Conservation (phyloP, 371 early-diverging fungal species). For the Mucor piriformis region DNA sequence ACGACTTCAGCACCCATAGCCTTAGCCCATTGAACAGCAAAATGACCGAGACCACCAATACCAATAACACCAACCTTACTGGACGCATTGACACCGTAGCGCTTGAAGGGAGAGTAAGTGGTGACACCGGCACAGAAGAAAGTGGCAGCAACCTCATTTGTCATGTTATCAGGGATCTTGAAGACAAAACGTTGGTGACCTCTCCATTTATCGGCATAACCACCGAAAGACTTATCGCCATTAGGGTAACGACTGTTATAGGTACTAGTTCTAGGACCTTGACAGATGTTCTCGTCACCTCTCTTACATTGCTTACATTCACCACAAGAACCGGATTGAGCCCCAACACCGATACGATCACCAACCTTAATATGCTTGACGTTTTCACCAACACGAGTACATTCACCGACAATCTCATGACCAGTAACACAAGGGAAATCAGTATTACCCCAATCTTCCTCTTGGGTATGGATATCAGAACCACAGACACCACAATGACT, state of each 20-base stretch:
- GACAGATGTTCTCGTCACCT: constrained; percentile 35
- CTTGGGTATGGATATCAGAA: constrained; percentile 58
- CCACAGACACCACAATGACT: constrained; percentile 59
- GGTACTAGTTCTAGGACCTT: constrained; percentile 15
- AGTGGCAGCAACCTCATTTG: constrained; percentile 46
- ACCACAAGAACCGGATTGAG: constrained; percentile 47
- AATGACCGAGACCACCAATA: constrained; percentile 73
- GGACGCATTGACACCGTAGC: constrained; percentile 46
- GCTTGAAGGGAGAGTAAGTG: constrained; percentile 61
- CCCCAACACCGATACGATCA: constrained; percentile 72
- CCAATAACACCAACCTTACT: constrained; percentile 59
- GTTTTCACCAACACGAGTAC: constrained; percentile 48
- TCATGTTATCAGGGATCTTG: constrained; percentile 58
- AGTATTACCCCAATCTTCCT: constrained; percentile 56
- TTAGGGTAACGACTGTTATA: constrained; percentile 53
- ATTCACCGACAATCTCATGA: constrained; percentile 60
- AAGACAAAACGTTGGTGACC: constrained; percentile 53
- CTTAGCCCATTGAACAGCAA: constrained; percentile 62
- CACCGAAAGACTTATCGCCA: constrained; percentile 64
- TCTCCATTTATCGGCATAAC: constrained; percentile 64
- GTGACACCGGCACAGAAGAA: constrained; percentile 61
- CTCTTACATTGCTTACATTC: constrained; percentile 35
- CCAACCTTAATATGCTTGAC: constrained; percentile 57
- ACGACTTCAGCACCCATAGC: constrained; percentile 68
- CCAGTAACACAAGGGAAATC: constrained; percentile 59